Percentiles rank a stretch among this genome's conserved stretches.
Evolutionary conservation across 2,329 filamentous ascomycete species (phyloP).

Genomic region (Dactylellina cionopaga): DNA sequence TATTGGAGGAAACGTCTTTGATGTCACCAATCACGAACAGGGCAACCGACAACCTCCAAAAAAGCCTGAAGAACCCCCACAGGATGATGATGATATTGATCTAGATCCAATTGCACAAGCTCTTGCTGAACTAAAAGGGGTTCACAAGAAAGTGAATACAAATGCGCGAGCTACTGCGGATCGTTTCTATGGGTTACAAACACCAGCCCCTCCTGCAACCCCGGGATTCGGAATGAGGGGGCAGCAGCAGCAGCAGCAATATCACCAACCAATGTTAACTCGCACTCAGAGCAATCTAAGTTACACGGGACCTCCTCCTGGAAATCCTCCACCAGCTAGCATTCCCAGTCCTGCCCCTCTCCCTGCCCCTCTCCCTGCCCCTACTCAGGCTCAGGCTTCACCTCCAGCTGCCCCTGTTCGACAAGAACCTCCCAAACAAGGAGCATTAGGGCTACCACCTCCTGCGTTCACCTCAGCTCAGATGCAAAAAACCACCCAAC

Average conservation of each 20-base stretch:
- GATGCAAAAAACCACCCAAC: constrained; percentile 94
- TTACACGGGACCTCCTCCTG: constrained; percentile 54
- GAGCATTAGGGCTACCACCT: constrained; percentile 79
- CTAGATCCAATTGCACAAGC: constrained; percentile 90
- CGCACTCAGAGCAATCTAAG: constrained; percentile 34
- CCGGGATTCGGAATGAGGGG: constrained; percentile 58
- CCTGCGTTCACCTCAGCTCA: constrained; percentile 91
- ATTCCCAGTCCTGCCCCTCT: constrained; percentile 13
- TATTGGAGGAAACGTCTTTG: constrained; percentile 93
- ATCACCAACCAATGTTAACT: constrained; percentile 11
- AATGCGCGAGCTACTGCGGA: constrained; percentile 86
- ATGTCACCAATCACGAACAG: constrained; percentile 71
- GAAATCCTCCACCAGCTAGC: constrained; percentile 61
- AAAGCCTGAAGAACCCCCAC: constrained; percentile 42
- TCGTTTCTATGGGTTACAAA: constrained; percentile 90
- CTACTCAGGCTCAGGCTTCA: constrained; percentile 1
- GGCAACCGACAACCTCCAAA: constrained; percentile 67
- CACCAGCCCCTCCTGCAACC: constrained; percentile 70
- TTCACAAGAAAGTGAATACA: constrained; percentile 75
- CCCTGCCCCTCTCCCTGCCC: neutral
- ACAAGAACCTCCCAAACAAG: constrained; percentile 68
- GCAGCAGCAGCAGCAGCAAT: no score
- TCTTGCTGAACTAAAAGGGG: constrained; percentile 89
- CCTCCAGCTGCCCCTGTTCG: constrained; percentile 33
- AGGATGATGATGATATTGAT: constrained; percentile 44